Base-by-base conservation (phyloP, 164 flowering plant genomes). In the Pachysandra terminalis region DNA sequence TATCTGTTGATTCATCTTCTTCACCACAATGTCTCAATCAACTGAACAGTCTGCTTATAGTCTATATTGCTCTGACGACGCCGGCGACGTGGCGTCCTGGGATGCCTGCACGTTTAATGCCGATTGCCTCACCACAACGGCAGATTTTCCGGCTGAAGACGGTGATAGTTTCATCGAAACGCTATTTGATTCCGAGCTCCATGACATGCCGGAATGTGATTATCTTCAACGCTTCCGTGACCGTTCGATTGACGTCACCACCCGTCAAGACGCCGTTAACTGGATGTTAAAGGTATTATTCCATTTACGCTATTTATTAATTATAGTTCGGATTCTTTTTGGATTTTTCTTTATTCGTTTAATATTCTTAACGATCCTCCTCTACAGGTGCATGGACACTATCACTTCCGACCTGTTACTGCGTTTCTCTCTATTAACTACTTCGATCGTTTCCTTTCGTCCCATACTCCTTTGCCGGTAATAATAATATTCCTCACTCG, bases 381-480 rank as follows among this genome's bases (percentile, higher is more conserved):
- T n/a, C n/a, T n/a, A n/a, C 83, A 89, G 92, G 96, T 84, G n/a
- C 84, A 79, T 59, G 77, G 78, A 1, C 68, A 64, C 60, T 82
- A 83, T 59, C 61, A 59, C 5, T 90, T 90, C 80, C 45, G 70
- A 26, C 93, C 90, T 15, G 78, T 77, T 0, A 90, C 93, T 19
- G 87, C 87, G 16, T 73, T 68, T 22, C 91, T 90, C 32, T 66
- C 90, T 19, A 78, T 90, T 49, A 85, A 80, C 80, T 90, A 88
- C 74, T 67, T 90, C 15, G 93, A 90, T 67, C 88, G 93, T 6
- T 88, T 88, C 45, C 88, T 87, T 66, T 78, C 90, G 14, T 32
- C 67, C 8, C 65, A 77, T 69, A n/a, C n/a, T n/a, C 13, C 74
- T 51, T n/a, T n/a, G n/a, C 85, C 85, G 78, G 93, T 86, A 70